Evolutionary conservation across 345 rosid genomes (phyloP), one percentile per base, ranked within the genome.

Genomic region (Lepidium aucheri): DNA sequence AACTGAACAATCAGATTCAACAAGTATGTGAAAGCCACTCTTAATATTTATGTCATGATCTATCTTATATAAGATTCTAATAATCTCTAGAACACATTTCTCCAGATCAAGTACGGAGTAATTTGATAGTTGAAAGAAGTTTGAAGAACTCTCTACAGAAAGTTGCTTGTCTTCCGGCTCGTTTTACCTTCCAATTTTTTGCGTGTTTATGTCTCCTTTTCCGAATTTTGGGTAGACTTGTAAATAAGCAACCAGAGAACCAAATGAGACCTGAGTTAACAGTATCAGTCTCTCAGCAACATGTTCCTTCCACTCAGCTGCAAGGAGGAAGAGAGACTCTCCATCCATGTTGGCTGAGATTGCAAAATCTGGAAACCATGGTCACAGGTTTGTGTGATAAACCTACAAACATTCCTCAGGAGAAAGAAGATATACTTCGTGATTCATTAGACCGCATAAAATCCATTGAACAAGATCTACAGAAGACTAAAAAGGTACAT

Each of bases 361-460:
- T 93, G 82, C 92, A 83, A 55, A 74, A 79, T 44, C 76, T 93
- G 68, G 99, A 93, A 78, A 65, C 58, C 9, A 58, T 85, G 87
- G 89, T 93, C 15, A 73, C 82, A 51, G 97, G 86, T 55, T 82
- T 90, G 58, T 72, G 35, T 61, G 82, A 77, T 44, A 90, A 78
- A 70, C 95, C 85, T 8, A 72, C 83, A 67, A 81, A 72, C 38
- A 90, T 90, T 66, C 95, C 98, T 69, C 89, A 83, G 12, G 97
- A 90, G 78, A 93, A 93, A 79, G 98, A 93, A 30, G 79, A 84
- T 70, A 88, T 88, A 71, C 87, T 93, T 76, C 89, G 70, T 24
- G 95, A 90, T 52, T 94, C 96, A 2, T 58, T 90, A 83, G 81
- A 67, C 66, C 87, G 99, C 46, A 90, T 88, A 67, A 94, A 72